Evolutionary conservation across 2,329 filamentous ascomycete genomes (phyloP).

Genomic region (Penicillium sp.): DNA sequence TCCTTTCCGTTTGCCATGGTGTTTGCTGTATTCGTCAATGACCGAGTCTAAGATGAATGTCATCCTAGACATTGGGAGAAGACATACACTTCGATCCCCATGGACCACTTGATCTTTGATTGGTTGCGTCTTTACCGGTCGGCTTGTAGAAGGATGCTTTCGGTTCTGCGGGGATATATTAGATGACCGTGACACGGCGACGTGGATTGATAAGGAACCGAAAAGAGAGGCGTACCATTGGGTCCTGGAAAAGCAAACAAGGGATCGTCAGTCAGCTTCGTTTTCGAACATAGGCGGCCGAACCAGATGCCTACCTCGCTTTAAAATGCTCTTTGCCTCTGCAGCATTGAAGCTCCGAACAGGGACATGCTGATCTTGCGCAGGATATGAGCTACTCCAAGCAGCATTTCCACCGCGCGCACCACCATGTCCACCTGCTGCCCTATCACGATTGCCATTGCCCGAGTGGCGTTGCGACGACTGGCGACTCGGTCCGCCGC

Average conservation of each 20-base stretch:
- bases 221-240: conserved; percentile 33
- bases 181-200: conserved; percentile 1
- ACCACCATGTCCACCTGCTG: conserved; percentile 29
- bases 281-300: not conserved
- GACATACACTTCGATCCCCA: conserved; percentile 47
- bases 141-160: conserved; percentile 42
- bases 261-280: not conserved
- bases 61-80: not conserved
- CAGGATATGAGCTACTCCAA: conserved; percentile 29
- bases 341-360: conserved; percentile 45
- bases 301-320: conserved; percentile 33
- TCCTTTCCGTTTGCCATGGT: conserved; percentile 50
- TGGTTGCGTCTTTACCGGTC: conserved; percentile 36
- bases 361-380: conserved; percentile 43
- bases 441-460: conserved; percentile 25
- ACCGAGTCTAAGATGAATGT: conserved; percentile 5
- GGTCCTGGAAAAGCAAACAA: conserved; percentile 22
- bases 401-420: conserved; percentile 32
- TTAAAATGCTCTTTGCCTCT: conserved; percentile 43
- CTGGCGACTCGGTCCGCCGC: conserved; percentile 41
- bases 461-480: conserved; percentile 37
- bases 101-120: conserved; percentile 38
- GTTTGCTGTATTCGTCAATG: conserved; percentile 37
- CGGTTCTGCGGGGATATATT: conserved; percentile 26
- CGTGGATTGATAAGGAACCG: not conserved